Conservation (phyloP, 2,329 filamentous ascomycete species). For the Pestalotiopsis sp. region DNA sequence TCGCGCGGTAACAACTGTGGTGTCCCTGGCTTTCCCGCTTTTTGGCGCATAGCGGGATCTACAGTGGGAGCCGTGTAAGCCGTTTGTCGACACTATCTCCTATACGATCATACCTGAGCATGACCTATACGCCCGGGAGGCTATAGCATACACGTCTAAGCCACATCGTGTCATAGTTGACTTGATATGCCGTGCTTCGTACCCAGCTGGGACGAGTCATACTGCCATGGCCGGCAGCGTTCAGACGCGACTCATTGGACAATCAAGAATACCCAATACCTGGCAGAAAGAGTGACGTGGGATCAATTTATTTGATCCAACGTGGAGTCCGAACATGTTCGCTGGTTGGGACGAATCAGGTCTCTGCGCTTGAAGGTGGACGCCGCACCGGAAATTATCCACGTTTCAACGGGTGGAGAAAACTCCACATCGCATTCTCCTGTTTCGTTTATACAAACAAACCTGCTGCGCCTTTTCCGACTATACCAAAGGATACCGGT, state of each 20-base stretch:
- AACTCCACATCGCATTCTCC: constrained; percentile 1
- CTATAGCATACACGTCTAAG: neutral
- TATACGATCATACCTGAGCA: neutral
- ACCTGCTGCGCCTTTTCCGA: neutral
- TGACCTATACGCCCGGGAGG: neutral
- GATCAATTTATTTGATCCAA: neutral
- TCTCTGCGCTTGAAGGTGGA: neutral
- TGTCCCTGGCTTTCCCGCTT: neutral
- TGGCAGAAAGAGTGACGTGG: neutral
- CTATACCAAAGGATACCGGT: neutral
- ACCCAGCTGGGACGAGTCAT: neutral
- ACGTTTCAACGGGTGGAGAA: constrained; percentile 1
- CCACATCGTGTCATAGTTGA: neutral
- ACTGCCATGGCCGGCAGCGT: neutral
- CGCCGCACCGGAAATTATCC: constrained; percentile 5
- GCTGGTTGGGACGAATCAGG: neutral
- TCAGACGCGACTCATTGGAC: neutral
- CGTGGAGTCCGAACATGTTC: neutral
- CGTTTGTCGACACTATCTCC: no score
- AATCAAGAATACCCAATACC: neutral
- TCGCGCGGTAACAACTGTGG: neutral
- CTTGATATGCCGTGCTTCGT: neutral
- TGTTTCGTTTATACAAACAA: constrained; percentile 12
- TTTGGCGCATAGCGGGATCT: no score
- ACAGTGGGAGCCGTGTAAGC: no score